Evolutionary conservation across 306 rosid species (phyloP).

Genomic region (Leucaena leucocephala): DNA sequence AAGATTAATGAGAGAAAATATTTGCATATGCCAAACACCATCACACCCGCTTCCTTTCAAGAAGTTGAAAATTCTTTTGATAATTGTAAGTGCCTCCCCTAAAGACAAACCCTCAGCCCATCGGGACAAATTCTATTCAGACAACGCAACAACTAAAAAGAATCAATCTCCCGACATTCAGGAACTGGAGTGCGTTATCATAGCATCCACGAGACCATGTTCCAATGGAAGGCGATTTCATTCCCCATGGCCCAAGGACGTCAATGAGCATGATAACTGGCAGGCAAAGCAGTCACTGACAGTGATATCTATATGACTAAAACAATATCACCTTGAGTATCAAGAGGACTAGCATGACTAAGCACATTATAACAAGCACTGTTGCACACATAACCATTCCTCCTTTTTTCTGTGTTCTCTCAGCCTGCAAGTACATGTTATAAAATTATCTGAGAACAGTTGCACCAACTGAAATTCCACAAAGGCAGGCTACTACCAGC

Average conservation of each 20-base stretch:
- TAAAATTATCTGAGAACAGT: slow-evolving; percentile 10
- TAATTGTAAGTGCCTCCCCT: slow-evolving; percentile 1
- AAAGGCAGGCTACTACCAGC: background rate
- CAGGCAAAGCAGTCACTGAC: background rate
- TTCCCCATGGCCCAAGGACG: slow-evolving; percentile 26
- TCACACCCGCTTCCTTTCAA: slow-evolving; percentile 16
- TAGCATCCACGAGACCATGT: slow-evolving; percentile 6
- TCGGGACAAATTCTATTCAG: background rate
- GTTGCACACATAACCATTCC: slow-evolving; percentile 83
- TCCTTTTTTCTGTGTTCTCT: slow-evolving; percentile 73
- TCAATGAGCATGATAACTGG: slow-evolving; percentile 27
- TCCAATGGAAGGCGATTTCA: slow-evolving; percentile 19
- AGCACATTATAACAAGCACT: slow-evolving; percentile 77
- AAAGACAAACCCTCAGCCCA: slow-evolving; percentile 10
- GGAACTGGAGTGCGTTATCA: slow-evolving; percentile 20
- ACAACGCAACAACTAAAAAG: background rate
- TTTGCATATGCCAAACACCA: background rate
- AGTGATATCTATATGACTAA: slow-evolving; percentile 13
- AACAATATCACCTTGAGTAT: slow-evolving; percentile 65
- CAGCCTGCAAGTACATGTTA: slow-evolving; percentile 64
- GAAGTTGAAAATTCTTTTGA: background rate
- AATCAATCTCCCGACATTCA: slow-evolving; percentile 7
- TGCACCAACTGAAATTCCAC: background rate
- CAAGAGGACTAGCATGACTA: slow-evolving; percentile 68
- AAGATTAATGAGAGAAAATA: background rate